Evolutionary conservation across 164 flowering plant species (phyloP).

Genomic region (Macadamia tetraphylla): DNA sequence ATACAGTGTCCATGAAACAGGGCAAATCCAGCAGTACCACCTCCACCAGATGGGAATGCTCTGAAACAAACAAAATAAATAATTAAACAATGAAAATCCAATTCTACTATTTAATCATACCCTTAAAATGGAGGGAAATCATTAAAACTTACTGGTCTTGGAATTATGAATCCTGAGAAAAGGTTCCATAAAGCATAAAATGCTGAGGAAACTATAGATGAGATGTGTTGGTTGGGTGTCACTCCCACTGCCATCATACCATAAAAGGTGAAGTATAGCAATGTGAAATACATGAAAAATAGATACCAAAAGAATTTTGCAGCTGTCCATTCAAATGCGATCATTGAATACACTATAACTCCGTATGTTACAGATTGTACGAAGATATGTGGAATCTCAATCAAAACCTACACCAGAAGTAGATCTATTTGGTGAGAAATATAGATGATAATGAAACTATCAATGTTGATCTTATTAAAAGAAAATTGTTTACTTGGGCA

Average conservation of each 20-base stretch:
- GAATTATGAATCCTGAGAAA: conserved; percentile 40
- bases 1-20: conserved; percentile 35
- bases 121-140: too few relatives aligned
- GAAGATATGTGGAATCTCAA: conserved; percentile 42
- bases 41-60: conserved; percentile 25
- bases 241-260: conserved; percentile 57
- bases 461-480: background rate
- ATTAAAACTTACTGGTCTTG: conserved; percentile 21
- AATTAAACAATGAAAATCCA: background rate
- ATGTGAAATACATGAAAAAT: conserved; percentile 44
- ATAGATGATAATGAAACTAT: background rate
- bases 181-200: conserved; percentile 38
- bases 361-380: conserved; percentile 33
- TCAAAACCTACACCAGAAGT: conserved; percentile 16
- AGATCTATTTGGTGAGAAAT: background rate
- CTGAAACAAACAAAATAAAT: conserved; percentile 14
- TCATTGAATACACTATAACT: conserved; percentile 47
- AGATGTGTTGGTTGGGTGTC: conserved; percentile 44
- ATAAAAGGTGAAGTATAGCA: conserved; percentile 47
- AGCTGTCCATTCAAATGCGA: conserved; percentile 48
- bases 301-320: conserved; percentile 48
- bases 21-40: conserved; percentile 24
- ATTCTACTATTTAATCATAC: background rate
- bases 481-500: conserved; percentile 22
- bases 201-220: conserved; percentile 24